Evolutionary conservation across 352 stramenopile species (phyloP).

Genomic region (Plasmopara muralis): DNA sequence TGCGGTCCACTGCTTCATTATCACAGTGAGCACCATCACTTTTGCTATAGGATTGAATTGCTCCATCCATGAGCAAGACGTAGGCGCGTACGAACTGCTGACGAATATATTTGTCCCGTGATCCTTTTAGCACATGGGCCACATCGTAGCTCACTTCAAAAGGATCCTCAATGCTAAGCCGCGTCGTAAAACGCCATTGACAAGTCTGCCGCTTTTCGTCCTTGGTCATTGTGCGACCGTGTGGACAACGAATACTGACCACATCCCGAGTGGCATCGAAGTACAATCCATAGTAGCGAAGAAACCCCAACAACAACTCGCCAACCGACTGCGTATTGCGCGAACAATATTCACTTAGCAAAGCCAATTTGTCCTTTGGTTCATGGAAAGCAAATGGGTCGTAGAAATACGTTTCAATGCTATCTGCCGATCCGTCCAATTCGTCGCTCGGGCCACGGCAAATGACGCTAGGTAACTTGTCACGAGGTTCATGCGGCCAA

Average conservation of each 20-base stretch:
- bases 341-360: constrained; percentile 34
- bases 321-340: constrained; percentile 51
- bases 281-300: constrained; percentile 62
- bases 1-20: constrained; percentile 15
- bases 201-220: constrained; percentile 60
- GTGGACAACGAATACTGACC: constrained; percentile 54
- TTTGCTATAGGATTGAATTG: constrained; percentile 20
- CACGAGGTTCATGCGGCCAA: constrained; percentile 37
- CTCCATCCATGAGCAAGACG: constrained; percentile 46
- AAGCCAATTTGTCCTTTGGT: constrained; percentile 34
- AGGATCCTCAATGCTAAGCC: constrained; percentile 95
- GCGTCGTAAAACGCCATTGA: constrained; percentile 73
- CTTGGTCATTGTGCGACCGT: constrained; percentile 55
- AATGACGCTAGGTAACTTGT: constrained; percentile 44
- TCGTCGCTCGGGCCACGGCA: constrained; percentile 44
- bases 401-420: constrained; percentile 81
- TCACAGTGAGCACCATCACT: constrained; percentile 2
- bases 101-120: constrained; percentile 79
- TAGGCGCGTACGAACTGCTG: constrained; percentile 76
- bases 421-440: constrained; percentile 20
- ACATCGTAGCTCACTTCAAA: constrained; percentile 98
- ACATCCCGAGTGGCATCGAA: constrained; percentile 69
- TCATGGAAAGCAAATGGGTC: constrained; percentile 62
- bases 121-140: constrained; percentile 92
- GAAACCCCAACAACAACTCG: constrained; percentile 66